Percentiles rank a stretch among this genome's conserved stretches.
Evolutionary conservation across 306 rosid species (phyloP).

Genomic region (Castanea crenata): DNA sequence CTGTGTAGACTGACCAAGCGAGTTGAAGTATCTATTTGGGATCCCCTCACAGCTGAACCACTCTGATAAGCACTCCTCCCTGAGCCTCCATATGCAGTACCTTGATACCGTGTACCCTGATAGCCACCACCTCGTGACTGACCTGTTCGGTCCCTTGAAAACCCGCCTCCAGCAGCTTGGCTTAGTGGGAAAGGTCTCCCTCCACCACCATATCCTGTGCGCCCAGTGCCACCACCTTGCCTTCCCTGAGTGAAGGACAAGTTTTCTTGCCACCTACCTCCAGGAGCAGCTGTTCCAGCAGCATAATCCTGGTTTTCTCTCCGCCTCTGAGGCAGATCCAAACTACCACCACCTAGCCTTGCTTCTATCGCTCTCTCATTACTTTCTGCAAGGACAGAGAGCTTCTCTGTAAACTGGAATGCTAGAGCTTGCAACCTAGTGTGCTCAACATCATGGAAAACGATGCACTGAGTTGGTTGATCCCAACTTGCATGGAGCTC

Average conservation of each 20-base stretch:
- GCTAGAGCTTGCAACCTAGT: conserved; percentile 74
- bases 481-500: conserved; percentile 86
- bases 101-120: conserved; percentile 55
- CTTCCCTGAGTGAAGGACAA: conserved; percentile 52
- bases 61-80: conserved; percentile 54
- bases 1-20: conserved; percentile 82
- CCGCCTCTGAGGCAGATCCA: conserved; percentile 76
- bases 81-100: conserved; percentile 50
- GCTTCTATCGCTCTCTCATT: conserved; percentile 91
- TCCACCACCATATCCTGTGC: conserved; percentile 61
- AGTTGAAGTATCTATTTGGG: conserved; percentile 60
- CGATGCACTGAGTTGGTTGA: conserved; percentile 54
- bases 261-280: conserved; percentile 79
- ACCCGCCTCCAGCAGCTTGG: conserved; percentile 44
- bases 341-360: conserved; percentile 78
- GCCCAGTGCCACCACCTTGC: conserved; percentile 62
- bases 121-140: conserved; percentile 47
- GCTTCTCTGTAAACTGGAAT: conserved; percentile 81
- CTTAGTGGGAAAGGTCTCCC: conserved; percentile 42
- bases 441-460: conserved; percentile 55
- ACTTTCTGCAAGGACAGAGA: conserved; percentile 77
- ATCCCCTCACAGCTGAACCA: conserved; percentile 56
- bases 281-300: conserved; percentile 34
- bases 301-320: conserved; percentile 87
- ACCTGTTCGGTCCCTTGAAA: conserved; percentile 49